These are phyloP conservation scores for Auriscalpium orientale DNA, from an alignment of 768 basidiomycete genomes.

Conservation along the genomic window DNA sequence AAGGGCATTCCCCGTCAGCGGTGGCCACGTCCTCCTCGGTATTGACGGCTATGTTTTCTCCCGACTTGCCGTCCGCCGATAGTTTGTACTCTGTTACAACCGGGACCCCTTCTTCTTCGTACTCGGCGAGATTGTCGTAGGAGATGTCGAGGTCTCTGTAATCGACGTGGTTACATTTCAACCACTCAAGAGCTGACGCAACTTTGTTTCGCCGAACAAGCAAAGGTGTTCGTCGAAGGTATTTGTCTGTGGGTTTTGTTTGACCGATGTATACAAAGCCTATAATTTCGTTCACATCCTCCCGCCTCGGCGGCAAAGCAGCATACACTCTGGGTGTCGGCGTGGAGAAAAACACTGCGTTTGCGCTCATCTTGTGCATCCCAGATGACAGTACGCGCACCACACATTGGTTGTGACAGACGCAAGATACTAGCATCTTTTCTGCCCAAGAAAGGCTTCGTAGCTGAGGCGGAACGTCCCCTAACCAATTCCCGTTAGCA, in stretches of 20 bases:
- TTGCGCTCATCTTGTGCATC: conserved; percentile 26
- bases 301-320: conserved; percentile 22
- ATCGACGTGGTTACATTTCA: too few relatives aligned
- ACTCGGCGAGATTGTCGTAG: conserved; percentile 5
- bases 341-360: conserved; percentile 25
- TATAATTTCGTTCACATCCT: conserved; percentile 27
- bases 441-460: too few relatives aligned
- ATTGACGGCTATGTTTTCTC: conserved; percentile 12
- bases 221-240: conserved; percentile 17
- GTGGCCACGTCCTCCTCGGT: conserved; percentile 22
- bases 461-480: too few relatives aligned
- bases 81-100: conserved; percentile 5
- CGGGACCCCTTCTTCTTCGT: conserved; percentile 18
- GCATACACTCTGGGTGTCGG: conserved; percentile 26
- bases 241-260: conserved; percentile 19
- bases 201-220: conserved; percentile 6
- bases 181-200: not conserved
- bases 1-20: conserved; percentile 25
- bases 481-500: too few relatives aligned
- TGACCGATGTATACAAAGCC: conserved; percentile 25
- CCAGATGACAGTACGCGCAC: conserved; percentile 4
- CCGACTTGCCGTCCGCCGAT: not conserved
- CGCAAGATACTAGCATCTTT: conserved; percentile 2
- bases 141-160: conserved; percentile 10
- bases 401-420: conserved; percentile 13